Percentiles rank a stretch among this genome's conserved stretches.
These are phyloP conservation scores for Rhamnella rubrinervis DNA, from an alignment of 331 rosid genomes.

Conservation along the genomic window DNA sequence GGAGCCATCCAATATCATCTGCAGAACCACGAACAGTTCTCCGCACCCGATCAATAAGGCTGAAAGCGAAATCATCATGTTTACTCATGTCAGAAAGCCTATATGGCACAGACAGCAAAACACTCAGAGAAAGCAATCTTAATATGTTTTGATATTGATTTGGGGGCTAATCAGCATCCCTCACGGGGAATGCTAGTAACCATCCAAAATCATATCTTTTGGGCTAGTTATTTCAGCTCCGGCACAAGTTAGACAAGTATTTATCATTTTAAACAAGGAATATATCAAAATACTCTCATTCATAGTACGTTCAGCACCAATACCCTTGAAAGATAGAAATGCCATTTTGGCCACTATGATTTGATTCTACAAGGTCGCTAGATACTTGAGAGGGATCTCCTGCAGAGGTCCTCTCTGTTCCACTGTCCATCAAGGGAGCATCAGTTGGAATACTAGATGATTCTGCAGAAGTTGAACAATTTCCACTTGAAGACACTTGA, in stretches of 20 bases:
- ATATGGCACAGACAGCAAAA: background rate
- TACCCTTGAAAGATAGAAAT: constrained; percentile 89
- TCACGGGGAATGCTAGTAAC: background rate
- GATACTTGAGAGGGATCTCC: constrained; percentile 34
- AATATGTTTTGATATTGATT: background rate
- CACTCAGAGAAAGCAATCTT: background rate
- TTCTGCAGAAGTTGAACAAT: constrained; percentile 32
- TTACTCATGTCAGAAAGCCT: constrained; percentile 5
- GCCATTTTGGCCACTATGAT: constrained; percentile 46
- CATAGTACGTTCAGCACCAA: constrained; percentile 22
- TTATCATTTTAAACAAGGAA: background rate
- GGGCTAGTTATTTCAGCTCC: no score
- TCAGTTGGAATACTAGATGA: constrained; percentile 36
- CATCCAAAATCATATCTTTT: background rate
- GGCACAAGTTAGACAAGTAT: background rate
- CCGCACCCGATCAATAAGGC: constrained; percentile 82
- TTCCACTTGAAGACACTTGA: constrained; percentile 34
- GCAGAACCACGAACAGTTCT: constrained; percentile 91
- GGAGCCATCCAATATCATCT: constrained; percentile 98
- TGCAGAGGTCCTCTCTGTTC: constrained; percentile 28
- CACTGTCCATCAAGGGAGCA: constrained; percentile 33
- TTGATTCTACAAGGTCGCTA: constrained; percentile 38
- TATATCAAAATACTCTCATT: constrained; percentile 7
- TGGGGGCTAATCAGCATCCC: background rate
- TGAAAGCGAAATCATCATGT: constrained; percentile 39